Conservation (phyloP, 2,329 filamentous ascomycete genomes). For the Didymella pomorum region DNA sequence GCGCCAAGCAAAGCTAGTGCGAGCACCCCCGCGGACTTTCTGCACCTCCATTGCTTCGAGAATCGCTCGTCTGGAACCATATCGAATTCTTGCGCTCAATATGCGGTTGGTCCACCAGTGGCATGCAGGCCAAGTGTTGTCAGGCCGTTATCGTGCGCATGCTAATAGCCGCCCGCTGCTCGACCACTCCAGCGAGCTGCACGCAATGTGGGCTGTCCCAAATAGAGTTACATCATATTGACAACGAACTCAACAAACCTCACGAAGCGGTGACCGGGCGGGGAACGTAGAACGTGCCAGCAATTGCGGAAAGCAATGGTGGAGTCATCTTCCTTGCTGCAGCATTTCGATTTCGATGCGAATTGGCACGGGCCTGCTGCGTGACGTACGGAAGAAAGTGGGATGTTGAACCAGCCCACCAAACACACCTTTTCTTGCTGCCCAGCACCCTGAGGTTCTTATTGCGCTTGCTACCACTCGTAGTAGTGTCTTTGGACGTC, state of each 20-base stretch:
- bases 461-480: slow-evolving; percentile 2
- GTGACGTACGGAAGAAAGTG: slow-evolving; percentile 26
- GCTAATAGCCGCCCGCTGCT: slow-evolving; percentile 3
- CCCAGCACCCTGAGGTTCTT: slow-evolving; percentile 14
- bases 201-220: slow-evolving; percentile 17
- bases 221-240: slow-evolving; percentile 33
- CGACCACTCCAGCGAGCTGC: slow-evolving; percentile 7
- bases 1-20: slow-evolving; percentile 29
- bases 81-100: not conserved
- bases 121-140: slow-evolving; percentile 4
- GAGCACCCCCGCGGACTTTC: slow-evolving; percentile 23
- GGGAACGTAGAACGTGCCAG: slow-evolving; percentile 28
- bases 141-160: slow-evolving; percentile 1
- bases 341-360: slow-evolving; percentile 20
- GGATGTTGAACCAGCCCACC: slow-evolving; percentile 28
- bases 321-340: slow-evolving; percentile 23
- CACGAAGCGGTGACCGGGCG: slow-evolving; percentile 18
- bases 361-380: slow-evolving; percentile 12
- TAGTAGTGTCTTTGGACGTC: slow-evolving; percentile 4
- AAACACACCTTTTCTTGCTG: slow-evolving; percentile 21
- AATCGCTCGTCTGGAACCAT: not conserved
- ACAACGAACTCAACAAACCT: slow-evolving; percentile 22
- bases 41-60: slow-evolving; percentile 16
- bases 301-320: slow-evolving; percentile 25
- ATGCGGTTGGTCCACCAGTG: not conserved